phyloP scores from a whole-genome alignment of 1,284 basidiomycete species.

The Laetiporus sulphureus region DNA sequence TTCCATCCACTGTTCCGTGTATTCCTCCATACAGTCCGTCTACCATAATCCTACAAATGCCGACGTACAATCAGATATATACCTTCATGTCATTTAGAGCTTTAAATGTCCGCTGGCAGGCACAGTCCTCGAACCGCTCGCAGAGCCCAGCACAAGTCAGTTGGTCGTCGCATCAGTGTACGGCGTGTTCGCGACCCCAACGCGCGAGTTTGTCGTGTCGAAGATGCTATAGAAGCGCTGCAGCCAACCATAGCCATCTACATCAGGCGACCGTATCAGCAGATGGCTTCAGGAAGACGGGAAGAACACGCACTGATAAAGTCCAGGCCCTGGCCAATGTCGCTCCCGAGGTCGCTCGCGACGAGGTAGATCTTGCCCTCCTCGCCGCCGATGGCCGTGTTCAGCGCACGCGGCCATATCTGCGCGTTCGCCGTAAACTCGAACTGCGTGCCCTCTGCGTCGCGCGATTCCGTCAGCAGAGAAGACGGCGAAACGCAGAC shows the following conservation, averaged over 20 bases:
- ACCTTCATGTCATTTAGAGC: too few relatives aligned
- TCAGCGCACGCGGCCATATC: conserved; percentile 51
- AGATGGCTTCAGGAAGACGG: not conserved
- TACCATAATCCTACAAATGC: too few relatives aligned
- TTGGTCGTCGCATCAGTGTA: conserved; percentile 38
- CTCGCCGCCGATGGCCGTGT: conserved; percentile 43
- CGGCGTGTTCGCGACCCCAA: conserved; percentile 40
- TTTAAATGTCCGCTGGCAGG: too few relatives aligned
- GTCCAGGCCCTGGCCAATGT: conserved; percentile 31
- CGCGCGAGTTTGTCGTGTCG: conserved; percentile 45
- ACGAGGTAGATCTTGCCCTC: conserved; percentile 46
- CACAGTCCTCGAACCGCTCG: too few relatives aligned
- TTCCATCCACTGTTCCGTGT: too few relatives aligned
- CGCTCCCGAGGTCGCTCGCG: conserved; percentile 35
- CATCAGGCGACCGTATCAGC: conserved; percentile 2
- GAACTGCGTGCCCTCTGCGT: conserved; percentile 25
- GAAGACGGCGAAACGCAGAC: not conserved
- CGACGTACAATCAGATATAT: too few relatives aligned
- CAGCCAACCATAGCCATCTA: conserved; percentile 31
- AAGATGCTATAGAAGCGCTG: conserved; percentile 65
- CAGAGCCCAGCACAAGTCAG: too few relatives aligned
- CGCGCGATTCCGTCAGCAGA: not conserved
- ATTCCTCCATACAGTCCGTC: too few relatives aligned
- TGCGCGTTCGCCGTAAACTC: conserved; percentile 52
- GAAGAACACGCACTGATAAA: conserved; percentile 30